Percentiles rank a stretch among this genome's conserved stretches.
These are phyloP conservation scores for Venturia carpophila DNA, from an alignment of 2,329 filamentous ascomycete genomes.

Conservation along the genomic window DNA sequence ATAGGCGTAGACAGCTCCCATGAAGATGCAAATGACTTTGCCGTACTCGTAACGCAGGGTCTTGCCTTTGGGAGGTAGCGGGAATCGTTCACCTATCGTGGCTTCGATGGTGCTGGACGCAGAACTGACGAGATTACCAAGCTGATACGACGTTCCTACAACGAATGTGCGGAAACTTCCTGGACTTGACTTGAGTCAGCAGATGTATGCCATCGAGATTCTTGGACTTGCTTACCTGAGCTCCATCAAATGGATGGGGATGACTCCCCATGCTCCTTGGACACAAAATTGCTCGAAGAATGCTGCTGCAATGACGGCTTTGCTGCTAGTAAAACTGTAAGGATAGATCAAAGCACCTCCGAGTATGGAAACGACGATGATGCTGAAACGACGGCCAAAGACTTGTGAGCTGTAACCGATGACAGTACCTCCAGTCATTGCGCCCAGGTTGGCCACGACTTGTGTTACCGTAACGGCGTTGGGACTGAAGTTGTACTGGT, in stretches of 20 bases:
- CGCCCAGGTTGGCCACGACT: slow-evolving; percentile 41
- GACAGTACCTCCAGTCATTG: slow-evolving; percentile 40
- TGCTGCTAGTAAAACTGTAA: slow-evolving; percentile 60
- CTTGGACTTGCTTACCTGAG: slow-evolving; percentile 30
- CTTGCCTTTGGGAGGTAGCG: slow-evolving; percentile 45
- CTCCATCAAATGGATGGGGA: slow-evolving; percentile 66
- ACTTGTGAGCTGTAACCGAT: slow-evolving; percentile 41
- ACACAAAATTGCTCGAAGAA: slow-evolving; percentile 63
- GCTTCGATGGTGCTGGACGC: slow-evolving; percentile 69
- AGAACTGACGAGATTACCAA: slow-evolving; percentile 62
- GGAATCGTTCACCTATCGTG: slow-evolving; percentile 66
- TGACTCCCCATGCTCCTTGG: slow-evolving; percentile 38
- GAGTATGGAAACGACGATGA: slow-evolving; percentile 44
- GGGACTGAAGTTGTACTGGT: slow-evolving; percentile 47
- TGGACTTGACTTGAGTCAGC: slow-evolving; percentile 55
- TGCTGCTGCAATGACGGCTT: slow-evolving; percentile 64
- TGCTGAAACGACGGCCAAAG: slow-evolving; percentile 41
- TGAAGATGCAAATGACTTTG: slow-evolving; percentile 82
- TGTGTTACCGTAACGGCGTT: slow-evolving; percentile 42
- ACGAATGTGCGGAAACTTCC: slow-evolving; percentile 67
- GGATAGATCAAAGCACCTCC: slow-evolving; percentile 77
- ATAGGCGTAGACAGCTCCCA: slow-evolving; percentile 70
- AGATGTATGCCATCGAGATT: background rate
- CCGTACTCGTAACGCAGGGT: slow-evolving; percentile 51
- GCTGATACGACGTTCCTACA: slow-evolving; percentile 66